Base-by-base conservation (phyloP, 1,284 basidiomycete genomes). In the Pholiota adiposa region DNA sequence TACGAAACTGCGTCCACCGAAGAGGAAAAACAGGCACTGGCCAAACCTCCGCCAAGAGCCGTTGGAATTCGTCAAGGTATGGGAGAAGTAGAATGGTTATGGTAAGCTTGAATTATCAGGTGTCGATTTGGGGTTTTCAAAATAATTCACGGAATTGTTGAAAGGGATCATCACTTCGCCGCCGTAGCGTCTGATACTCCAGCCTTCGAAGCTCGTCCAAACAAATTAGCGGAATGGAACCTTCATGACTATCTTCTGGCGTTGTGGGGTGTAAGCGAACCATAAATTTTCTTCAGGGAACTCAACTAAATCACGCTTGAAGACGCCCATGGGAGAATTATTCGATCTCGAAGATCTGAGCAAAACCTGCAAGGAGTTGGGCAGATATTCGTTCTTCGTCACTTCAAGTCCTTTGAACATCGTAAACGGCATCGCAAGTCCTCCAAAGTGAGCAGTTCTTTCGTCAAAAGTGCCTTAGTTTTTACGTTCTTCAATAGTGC, bases 281-380 rank as follows among this genome's bases (percentile, higher is more conserved):
- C 2, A 23, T n/a, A 12, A 6, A n/a, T n/a, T n/a, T n/a, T n/a
- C n/a, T n/a, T n/a, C n/a, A n/a, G n/a, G n/a, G n/a, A n/a, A n/a
- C n/a, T n/a, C n/a, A n/a, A n/a, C n/a, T n/a, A n/a, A n/a, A n/a
- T n/a, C n/a, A n/a, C n/a, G n/a, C n/a, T n/a, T n/a, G n/a, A n/a
- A 66, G 67, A 69, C 65, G 6, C 67, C 67, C 5, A 69, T 69
- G 16, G 67, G 67, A n/a, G 67, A 69, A 54, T 48, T 67, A 19
- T 69, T 69, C 48, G 66, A 69, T 36, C 55, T 69, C 11, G 67
- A 69, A 49, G 66, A 62, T n/a, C 51, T 69, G 38, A 64, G 66
- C 19, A 54, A 58, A 21, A 65, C 44, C n/a, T 69, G 67, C 51
- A 63, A 63, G 43, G 58, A 62, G 29, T 52, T 67, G 12, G 63